A percentile compares a stretch with the other conserved stretches of the same genome.
Evolutionary conservation across 1,139 yeast genomes (phyloP).

Genomic region (Starmera stellimalicola): DNA sequence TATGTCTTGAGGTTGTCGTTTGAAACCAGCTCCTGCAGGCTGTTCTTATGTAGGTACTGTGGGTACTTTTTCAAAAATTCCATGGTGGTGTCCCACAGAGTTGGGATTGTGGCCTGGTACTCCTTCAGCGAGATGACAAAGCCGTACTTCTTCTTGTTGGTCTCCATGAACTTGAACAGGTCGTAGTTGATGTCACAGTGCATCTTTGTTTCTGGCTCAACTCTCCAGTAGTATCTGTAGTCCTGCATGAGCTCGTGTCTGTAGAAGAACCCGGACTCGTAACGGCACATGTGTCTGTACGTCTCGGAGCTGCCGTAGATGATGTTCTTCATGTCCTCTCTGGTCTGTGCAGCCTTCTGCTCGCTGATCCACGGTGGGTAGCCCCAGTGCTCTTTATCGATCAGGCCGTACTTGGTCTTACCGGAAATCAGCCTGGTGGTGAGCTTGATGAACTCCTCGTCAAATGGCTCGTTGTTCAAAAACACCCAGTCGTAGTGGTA

Average conservation of each 20-base stretch:
- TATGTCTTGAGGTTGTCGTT: conserved; percentile 58
- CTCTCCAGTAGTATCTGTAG: conserved; percentile 71
- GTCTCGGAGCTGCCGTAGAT: conserved; percentile 54
- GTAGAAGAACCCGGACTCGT: conserved; percentile 65
- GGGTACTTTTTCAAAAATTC: conserved; percentile 42
- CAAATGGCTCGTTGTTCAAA: conserved; percentile 48
- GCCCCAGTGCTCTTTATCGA: conserved; percentile 42
- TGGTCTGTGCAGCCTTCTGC: conserved; percentile 42
- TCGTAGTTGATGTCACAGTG: conserved; percentile 62
- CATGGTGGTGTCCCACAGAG: conserved; percentile 52
- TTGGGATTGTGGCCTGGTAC: conserved; percentile 44
- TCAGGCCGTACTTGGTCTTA: conserved; percentile 33
- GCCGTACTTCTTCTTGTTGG: conserved; percentile 48
- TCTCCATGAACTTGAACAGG: conserved; percentile 55
- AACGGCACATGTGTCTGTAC: conserved; percentile 71
- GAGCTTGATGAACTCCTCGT: conserved; percentile 30
- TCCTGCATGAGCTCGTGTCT: conserved; percentile 46
- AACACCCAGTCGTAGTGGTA: conserved; percentile 75
- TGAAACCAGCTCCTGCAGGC: conserved; percentile 61
- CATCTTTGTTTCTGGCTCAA: conserved; percentile 56
- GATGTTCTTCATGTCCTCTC: conserved; percentile 41
- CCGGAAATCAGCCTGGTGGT: conserved; percentile 32
- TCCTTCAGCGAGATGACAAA: conserved; percentile 61
- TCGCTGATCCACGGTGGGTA: conserved; percentile 51
- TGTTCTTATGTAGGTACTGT: conserved; percentile 33